phyloP scores from a whole-genome alignment of 495 filamentous ascomycete genomes.

The Astrothelium subdiscretum region DNA sequence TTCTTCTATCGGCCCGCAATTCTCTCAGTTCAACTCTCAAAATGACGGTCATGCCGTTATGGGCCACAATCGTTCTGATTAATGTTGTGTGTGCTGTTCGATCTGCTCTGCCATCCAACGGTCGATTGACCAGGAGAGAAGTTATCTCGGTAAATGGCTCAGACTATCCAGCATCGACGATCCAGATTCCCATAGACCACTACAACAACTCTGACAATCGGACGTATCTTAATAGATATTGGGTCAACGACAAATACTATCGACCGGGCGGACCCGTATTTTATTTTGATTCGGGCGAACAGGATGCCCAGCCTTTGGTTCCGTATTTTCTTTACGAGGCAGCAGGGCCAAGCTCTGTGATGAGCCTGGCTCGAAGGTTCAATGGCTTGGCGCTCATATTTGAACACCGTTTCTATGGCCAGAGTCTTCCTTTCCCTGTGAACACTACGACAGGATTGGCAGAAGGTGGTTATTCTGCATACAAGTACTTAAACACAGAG shows the following conservation, averaged over 20 bases:
- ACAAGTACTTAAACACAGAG: conserved; percentile 10
- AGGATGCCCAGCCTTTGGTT: conserved; percentile 7
- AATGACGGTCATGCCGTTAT: not conserved
- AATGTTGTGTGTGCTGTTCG: not conserved
- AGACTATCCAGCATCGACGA: not conserved
- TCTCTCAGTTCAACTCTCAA: not conserved
- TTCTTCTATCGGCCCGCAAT: not conserved
- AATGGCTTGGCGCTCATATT: conserved; percentile 5
- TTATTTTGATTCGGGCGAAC: conserved; percentile 10
- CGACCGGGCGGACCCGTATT: conserved; percentile 3
- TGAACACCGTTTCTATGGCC: conserved; percentile 9
- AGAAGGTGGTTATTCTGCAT: conserved; percentile 7
- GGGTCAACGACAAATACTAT: conserved; percentile 7
- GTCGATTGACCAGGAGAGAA: not conserved
- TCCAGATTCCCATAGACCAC: conserved; percentile 9
- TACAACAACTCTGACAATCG: conserved; percentile 9
- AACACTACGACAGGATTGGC: conserved; percentile 4
- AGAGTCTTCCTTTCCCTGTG: conserved; percentile 5
- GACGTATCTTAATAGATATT: conserved; percentile 6
- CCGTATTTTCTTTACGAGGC: conserved; percentile 11
- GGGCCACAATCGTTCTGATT: not conserved
- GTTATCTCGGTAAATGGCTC: conserved; percentile 2
- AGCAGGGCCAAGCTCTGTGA: conserved; percentile 4
- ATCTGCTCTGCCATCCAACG: not conserved
- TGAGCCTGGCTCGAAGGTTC: conserved; percentile 1